Evolutionary conservation across 2,329 filamentous ascomycete genomes (phyloP).

Genomic region (Penicillium sp.): DNA sequence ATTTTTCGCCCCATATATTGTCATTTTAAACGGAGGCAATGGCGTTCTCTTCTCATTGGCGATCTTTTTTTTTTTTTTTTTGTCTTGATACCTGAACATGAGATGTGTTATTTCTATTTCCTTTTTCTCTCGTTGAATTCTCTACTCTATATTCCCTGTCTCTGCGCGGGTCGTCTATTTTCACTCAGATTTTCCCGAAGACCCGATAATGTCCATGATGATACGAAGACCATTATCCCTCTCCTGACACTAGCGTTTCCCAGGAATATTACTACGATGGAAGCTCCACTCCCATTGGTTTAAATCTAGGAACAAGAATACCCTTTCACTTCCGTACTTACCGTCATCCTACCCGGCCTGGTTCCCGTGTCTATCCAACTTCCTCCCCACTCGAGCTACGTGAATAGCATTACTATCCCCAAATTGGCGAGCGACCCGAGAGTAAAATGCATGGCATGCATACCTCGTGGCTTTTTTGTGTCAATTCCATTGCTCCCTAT

Average conservation of each 20-base stretch:
- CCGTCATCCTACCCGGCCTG: too few species aligned
- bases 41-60: conserved; percentile 16
- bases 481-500: background rate
- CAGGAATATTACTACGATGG: conserved; percentile 6
- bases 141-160: background rate
- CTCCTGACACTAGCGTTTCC: conserved; percentile 1
- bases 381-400: background rate
- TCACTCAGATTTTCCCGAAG: background rate
- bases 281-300: background rate
- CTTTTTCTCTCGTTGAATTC: background rate
- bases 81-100: conserved; percentile 22
- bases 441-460: conserved; percentile 20
- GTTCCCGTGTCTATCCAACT: background rate
- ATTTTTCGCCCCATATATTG: conserved; percentile 11
- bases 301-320: background rate
- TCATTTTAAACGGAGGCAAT: conserved; percentile 19
- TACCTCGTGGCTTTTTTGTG: conserved; percentile 17
- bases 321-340: background rate
- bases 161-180: conserved; percentile 5
- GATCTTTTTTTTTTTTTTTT: background rate
- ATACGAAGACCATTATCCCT: background rate
- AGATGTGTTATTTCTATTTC: conserved; percentile 7
- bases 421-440: background rate
- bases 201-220: conserved; percentile 5
- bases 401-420: background rate